Evolutionary conservation across 805 yeast species (phyloP).

Genomic region (Candida rishiriensis): DNA sequence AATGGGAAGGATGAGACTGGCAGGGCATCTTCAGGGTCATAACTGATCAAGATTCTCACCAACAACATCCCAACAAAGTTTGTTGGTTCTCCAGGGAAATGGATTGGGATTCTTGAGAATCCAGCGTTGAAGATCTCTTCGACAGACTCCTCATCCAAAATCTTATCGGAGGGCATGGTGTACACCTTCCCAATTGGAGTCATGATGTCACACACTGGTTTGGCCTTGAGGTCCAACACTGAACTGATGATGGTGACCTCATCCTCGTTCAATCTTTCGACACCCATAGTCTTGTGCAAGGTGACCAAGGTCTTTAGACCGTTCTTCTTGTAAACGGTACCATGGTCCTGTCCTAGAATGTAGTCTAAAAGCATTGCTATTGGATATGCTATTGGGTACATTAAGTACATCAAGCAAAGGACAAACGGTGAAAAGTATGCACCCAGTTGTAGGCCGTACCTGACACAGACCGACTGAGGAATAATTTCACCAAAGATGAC

Average conservation of each 20-base stretch:
- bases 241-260: slow-evolving; percentile 95
- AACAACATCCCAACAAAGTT: slow-evolving; percentile 94
- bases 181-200: slow-evolving; percentile 89
- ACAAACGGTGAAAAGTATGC: slow-evolving; percentile 90
- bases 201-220: slow-evolving; percentile 82
- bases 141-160: slow-evolving; percentile 78
- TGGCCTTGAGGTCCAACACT: slow-evolving; percentile 89
- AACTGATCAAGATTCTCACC: slow-evolving; percentile 86
- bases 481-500: slow-evolving; percentile 95
- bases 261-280: slow-evolving; percentile 86
- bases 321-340: slow-evolving; percentile 86
- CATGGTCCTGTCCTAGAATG: slow-evolving; percentile 91
- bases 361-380: slow-evolving; percentile 76
- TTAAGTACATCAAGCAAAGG: slow-evolving; percentile 70
- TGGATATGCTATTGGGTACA: slow-evolving; percentile 94
- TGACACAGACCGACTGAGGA: slow-evolving; percentile 89
- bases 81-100: slow-evolving; percentile 80
- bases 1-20: slow-evolving; percentile 92
- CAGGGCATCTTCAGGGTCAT: slow-evolving; percentile 93
- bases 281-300: slow-evolving; percentile 91
- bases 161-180: slow-evolving; percentile 78
- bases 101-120: slow-evolving; percentile 91
- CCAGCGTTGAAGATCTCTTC: slow-evolving; percentile 92
- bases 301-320: slow-evolving; percentile 93
- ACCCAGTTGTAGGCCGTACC: slow-evolving; percentile 90